A percentile compares a stretch with the other conserved stretches of the same genome.
Conservation (phyloP, 1,284 basidiomycete species). For the Fomitopsis palustris region DNA sequence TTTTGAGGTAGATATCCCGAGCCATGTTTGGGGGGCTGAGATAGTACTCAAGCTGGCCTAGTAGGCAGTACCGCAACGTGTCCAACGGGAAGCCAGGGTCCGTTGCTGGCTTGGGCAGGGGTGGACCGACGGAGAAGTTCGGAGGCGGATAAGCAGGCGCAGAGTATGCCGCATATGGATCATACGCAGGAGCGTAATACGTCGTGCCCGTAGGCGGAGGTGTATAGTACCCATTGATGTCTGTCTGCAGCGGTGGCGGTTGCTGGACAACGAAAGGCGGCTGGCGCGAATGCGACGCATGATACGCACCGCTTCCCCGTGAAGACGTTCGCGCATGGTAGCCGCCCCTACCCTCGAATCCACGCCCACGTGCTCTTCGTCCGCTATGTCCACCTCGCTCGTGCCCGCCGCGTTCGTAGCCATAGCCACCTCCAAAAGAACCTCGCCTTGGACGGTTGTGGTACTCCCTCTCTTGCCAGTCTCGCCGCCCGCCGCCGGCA, state of each 20-base stretch:
- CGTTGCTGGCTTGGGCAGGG: conserved; percentile 57
- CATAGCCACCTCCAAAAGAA: conserved; percentile 23
- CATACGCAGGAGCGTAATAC: conserved; percentile 13
- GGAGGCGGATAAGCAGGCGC: conserved; percentile 18
- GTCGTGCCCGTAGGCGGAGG: conserved; percentile 10
- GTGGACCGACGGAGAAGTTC: conserved; percentile 25
- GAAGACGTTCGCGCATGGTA: conserved; percentile 18
- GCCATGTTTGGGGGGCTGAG: conserved; percentile 84
- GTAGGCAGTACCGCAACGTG: conserved; percentile 58
- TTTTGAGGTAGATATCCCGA: conserved; percentile 77
- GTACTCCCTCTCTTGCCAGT: conserved; percentile 19
- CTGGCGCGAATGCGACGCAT: conserved; percentile 22
- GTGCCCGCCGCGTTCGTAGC: conserved; percentile 21
- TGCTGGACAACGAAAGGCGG: conserved; percentile 16
- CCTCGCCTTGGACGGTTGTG: conserved; percentile 25
- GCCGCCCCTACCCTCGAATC: conserved; percentile 29
- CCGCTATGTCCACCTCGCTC: conserved; percentile 27
- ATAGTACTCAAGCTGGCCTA: conserved; percentile 88
- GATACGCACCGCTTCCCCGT: conserved; percentile 26
- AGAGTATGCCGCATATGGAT: conserved; percentile 10
- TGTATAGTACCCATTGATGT: conserved; percentile 17
- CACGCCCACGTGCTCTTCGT: conserved; percentile 32
- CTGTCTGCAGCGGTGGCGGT: conserved; percentile 14
- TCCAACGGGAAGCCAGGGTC: conserved; percentile 60
- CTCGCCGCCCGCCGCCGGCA: conserved; percentile 4